Evolutionary conservation across 768 basidiomycete species (phyloP), one percentile per base, ranked within the genome.

Genomic region (Russula abietina): DNA sequence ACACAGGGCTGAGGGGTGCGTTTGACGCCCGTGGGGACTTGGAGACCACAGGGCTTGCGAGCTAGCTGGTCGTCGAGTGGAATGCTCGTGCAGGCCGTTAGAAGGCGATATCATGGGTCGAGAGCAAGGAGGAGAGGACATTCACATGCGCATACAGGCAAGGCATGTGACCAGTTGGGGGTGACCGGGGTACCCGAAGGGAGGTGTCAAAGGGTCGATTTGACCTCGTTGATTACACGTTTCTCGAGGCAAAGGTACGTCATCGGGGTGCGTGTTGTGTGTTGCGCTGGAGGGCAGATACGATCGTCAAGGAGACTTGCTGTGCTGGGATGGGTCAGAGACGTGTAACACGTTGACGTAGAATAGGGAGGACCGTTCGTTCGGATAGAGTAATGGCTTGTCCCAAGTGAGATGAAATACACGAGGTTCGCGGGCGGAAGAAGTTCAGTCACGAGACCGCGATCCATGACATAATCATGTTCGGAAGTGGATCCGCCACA

Each of bases 391-490:
- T 41, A 36, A 59, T 43, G 45, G 5, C 24, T 10, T 41, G 33
- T 1, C 38, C 60, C 33, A 55, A 39, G 0, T 59, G 32, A 50
- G 22, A 56, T 56, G 28, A 39, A 51, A 3, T 2, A 22, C 46
- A 61, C 32, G 61, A 48, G 54, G 54, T 39, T 61, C 52, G 41
- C 51, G 51, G 38, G 61, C 24, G 26, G n/a, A 16, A 36, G 19
- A 59, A 46, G 43, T 7, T 43, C 24, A 24, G 59, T 64, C 63
- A 64, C 63, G 58, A 36, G 63, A 64, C 49, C 63, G 63, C 63
- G 63, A 60, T 60, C 63, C 52, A 33, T 64, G 49, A 64, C 19
- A 24, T 64, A 59, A 64, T 33, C 54, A 51, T 24, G 54, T 64
- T 57, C 57, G 62, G 56, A 12, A 46, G 58, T 43, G 51, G 51